Evolutionary conservation across 306 rosid genomes (phyloP).

Genomic region (Hippophae tibetana): DNA sequence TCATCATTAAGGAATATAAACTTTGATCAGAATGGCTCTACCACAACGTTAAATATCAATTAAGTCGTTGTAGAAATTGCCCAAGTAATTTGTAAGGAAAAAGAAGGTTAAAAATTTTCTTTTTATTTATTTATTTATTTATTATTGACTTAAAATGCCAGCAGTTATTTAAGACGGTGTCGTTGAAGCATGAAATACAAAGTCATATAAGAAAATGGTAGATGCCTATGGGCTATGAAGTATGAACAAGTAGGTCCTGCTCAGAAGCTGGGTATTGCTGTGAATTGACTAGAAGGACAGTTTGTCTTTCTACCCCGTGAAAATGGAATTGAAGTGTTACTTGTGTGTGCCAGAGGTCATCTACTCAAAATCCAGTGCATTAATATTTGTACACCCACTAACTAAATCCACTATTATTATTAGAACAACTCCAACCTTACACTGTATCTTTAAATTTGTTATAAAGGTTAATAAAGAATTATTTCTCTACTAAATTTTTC

Average conservation of each 20-base stretch:
- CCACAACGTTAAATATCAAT: not conserved
- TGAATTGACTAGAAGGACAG: conserved; percentile 67
- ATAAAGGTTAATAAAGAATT: too few species aligned
- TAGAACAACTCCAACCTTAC: too few species aligned
- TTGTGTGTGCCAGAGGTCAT: conserved; percentile 2
- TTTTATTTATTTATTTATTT: too few species aligned
- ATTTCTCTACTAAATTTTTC: too few species aligned
- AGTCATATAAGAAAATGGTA: not conserved
- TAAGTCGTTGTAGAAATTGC: not conserved
- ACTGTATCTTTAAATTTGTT: too few species aligned
- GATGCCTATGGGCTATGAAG: conserved; percentile 13
- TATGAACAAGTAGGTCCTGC: conserved; percentile 29
- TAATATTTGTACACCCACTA: conserved; percentile 21
- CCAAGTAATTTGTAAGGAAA: not conserved
- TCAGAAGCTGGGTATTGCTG: conserved; percentile 41
- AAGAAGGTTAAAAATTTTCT: too few species aligned
- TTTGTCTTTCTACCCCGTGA: conserved; percentile 46
- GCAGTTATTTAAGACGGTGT: too few species aligned
- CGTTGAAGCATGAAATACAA: not conserved
- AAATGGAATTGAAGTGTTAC: conserved; percentile 29
- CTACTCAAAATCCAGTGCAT: conserved; percentile 26
- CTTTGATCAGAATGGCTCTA: conserved; percentile 29
- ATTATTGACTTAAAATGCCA: too few species aligned
- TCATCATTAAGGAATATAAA: conserved; percentile 33
- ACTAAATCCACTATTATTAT: conserved; percentile 6